A percentile compares a stretch with the other conserved stretches of the same genome.
Conservation (phyloP, 2,329 filamentous ascomycete genomes). For the Sarocladiaceae sp. region DNA sequence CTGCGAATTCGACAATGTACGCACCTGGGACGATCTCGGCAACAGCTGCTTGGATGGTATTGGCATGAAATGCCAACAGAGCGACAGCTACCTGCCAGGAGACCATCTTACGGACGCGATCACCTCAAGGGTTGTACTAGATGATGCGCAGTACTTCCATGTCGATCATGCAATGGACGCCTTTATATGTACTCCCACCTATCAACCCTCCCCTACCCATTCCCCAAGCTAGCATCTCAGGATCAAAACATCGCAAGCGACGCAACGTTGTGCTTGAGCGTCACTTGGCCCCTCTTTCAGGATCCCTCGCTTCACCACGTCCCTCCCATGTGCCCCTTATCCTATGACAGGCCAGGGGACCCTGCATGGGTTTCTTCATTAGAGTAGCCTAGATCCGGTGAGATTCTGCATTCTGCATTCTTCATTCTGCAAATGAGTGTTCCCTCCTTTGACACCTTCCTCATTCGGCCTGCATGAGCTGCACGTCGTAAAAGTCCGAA, state of each 20-base stretch:
- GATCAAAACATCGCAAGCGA: background rate
- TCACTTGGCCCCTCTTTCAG: background rate
- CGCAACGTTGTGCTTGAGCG: background rate
- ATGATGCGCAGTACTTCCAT: background rate
- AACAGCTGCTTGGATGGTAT: background rate
- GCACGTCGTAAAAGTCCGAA: background rate
- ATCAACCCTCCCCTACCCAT: background rate
- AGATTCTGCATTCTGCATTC: background rate
- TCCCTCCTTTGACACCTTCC: background rate
- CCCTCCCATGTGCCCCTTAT: background rate
- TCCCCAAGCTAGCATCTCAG: background rate
- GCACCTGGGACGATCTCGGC: conserved; percentile 1
- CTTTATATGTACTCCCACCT: background rate
- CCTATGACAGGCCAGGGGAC: background rate
- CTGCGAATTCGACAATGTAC: background rate
- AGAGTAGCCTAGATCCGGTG: too few relatives aligned
- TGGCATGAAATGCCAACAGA: background rate
- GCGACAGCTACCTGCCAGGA: background rate
- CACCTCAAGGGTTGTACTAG: background rate
- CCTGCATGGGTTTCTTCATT: background rate
- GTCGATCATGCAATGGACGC: background rate
- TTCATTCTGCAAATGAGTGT: background rate
- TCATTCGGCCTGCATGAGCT: background rate
- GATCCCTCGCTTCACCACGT: background rate
- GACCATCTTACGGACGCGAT: background rate